Conservation (phyloP, 768 basidiomycete genomes). For the Hydnomerulius pinastri region DNA sequence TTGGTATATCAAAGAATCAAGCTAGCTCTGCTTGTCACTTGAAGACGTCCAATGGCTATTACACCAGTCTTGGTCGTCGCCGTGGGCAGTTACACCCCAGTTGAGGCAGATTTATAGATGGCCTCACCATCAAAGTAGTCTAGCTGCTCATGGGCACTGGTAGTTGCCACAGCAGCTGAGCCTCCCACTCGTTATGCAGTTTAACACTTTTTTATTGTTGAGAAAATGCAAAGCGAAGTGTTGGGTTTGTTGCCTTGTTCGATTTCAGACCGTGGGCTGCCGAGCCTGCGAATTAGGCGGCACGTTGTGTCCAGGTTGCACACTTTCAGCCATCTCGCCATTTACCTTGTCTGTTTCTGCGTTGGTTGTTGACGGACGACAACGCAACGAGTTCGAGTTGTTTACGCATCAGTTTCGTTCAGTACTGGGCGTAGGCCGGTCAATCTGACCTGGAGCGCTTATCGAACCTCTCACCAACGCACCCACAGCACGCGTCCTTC, state of each 20-base stretch:
- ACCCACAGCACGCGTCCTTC: constrained; percentile 38
- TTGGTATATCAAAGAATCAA: too few species aligned
- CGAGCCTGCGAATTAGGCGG: constrained; percentile 31
- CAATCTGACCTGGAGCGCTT: constrained; percentile 34
- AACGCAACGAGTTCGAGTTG: constrained; percentile 28
- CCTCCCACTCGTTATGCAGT: too few species aligned
- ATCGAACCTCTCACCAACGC: constrained; percentile 37
- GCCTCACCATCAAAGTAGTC: too few species aligned
- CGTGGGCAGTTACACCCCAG: too few species aligned
- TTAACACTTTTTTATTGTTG: neutral
- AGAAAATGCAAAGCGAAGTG: constrained; percentile 18
- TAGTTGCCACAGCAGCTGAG: constrained; percentile 40
- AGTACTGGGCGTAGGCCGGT: constrained; percentile 32
- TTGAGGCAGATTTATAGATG: too few species aligned
- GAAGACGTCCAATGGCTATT: too few species aligned
- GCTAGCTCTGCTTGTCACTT: too few species aligned
- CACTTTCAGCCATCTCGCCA: constrained; percentile 12
- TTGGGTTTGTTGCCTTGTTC: too few species aligned
- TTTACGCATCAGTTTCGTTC: constrained; percentile 28
- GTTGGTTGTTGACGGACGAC: constrained; percentile 39
- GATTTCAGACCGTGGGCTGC: constrained; percentile 42
- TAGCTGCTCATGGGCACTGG: too few species aligned
- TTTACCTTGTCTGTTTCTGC: constrained; percentile 25
- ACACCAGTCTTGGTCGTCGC: too few species aligned
- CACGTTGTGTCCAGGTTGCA: constrained; percentile 18